Evolutionary conservation across 495 filamentous ascomycete species (phyloP), one percentile per base, ranked within the genome.

Genomic region (Penicillium canescens): DNA sequence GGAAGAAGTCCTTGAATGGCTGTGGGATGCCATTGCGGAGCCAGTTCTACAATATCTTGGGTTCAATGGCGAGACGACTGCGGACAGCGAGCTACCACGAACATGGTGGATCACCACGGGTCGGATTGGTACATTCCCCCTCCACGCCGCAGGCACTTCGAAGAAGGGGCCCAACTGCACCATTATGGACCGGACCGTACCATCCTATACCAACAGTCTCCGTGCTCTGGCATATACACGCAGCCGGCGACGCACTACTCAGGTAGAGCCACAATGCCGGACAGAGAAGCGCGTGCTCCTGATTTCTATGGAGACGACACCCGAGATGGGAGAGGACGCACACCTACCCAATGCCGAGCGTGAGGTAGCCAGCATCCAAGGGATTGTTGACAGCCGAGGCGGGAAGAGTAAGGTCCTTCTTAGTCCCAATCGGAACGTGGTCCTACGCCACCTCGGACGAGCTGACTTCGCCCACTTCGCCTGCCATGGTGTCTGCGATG

Each of bases 401-500:
- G 35, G 33, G 20, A 50, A 50, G 39, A 24, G 14, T 28, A 50
- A 50, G 16, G 34, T 50, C 6, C 23, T 50, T 24, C 33, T 24
- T 2, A 50, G 46, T 38, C 46, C 46, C 3, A 50, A 20, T 28
- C 34, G 46, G 3, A 35, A 16, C 35, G 46, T 24, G 6, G 35
- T 14, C 7, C 2, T 50, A 8, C 35, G 36, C 3, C 36, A 50
- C 16, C 46, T 50, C 3, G 16, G 6, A 14, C 33, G 36, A 50
- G 36, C 50, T 13, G 57, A 47, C 16, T 54, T 24, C 23, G 23
- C 23, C 23, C 23, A 62, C 39, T 55, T 62, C 18, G 59, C 56
- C 26, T 55, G 56, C 46, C 58, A 61, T 45, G 58, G 46, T 36
- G 18, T 31, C 38, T 56, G 47, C 8, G 54, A 61, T 23, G 21